phyloP scores from a whole-genome alignment of 768 basidiomycete species.

The Trametes meyenii region DNA sequence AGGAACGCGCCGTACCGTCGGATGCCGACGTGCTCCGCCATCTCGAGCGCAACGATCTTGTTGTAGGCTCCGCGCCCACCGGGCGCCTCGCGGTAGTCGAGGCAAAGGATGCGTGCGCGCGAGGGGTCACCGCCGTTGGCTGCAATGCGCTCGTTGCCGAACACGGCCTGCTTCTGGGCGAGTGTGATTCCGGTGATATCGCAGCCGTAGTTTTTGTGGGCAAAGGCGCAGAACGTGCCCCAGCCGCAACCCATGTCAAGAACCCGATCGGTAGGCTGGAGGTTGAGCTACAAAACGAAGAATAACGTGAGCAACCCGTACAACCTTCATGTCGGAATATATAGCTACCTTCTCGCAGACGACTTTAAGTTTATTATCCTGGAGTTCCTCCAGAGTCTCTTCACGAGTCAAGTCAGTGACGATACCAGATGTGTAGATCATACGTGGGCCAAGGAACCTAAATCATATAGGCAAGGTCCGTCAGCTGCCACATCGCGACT shows the following conservation, averaged over 20 bases:
- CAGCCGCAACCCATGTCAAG: slow-evolving; percentile 93
- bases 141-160: slow-evolving; percentile 86
- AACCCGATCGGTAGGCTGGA: slow-evolving; percentile 80
- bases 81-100: slow-evolving; percentile 91
- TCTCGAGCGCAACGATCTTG: slow-evolving; percentile 96
- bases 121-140: slow-evolving; percentile 61
- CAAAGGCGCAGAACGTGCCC: slow-evolving; percentile 94
- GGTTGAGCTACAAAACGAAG: slow-evolving; percentile 51
- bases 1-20: slow-evolving; percentile 90
- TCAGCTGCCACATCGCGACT: not conserved
- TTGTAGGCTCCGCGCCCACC: slow-evolving; percentile 73
- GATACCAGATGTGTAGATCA: slow-evolving; percentile 97
- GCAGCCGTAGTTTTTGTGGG: slow-evolving; percentile 94
- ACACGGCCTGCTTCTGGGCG: slow-evolving; percentile 86
- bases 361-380: slow-evolving; percentile 96
- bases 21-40: slow-evolving; percentile 99
- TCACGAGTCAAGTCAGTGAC: slow-evolving; percentile 67
- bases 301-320: not conserved
- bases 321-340: too few species aligned
- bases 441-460: slow-evolving; percentile 92
- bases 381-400: slow-evolving; percentile 90
- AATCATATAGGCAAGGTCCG: not conserved
- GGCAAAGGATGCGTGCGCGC: slow-evolving; percentile 89
- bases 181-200: slow-evolving; percentile 97
- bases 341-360: slow-evolving; percentile 81